Percentiles rank a stretch among this genome's conserved stretches.
Evolutionary conservation across 192 early-diverging fungal species (phyloP).

Genomic region (Phycomyces blakesleeanus): DNA sequence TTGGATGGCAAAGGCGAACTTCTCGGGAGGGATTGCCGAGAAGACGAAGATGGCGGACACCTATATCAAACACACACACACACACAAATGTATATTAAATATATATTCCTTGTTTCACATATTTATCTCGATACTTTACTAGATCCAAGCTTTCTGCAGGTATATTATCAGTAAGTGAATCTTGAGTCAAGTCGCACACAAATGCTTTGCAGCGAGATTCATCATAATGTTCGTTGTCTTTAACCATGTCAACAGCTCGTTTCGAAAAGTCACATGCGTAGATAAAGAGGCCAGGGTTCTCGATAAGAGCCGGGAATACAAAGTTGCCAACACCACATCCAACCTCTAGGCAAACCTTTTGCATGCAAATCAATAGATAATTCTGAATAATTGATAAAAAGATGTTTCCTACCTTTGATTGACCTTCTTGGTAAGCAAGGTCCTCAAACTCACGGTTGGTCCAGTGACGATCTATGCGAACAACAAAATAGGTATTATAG

Average conservation of each 20-base stretch:
- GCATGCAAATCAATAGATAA: background rate
- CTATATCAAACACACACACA: background rate
- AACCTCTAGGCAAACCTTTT: conserved; percentile 64
- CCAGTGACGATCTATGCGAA: conserved; percentile 82
- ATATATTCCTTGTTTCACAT: background rate
- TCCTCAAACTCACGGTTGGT: conserved; percentile 92
- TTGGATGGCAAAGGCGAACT: conserved; percentile 68
- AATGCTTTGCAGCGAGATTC: conserved; percentile 81
- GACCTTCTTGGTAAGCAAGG: conserved; percentile 34
- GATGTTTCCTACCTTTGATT: conserved; percentile 10
- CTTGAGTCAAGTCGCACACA: conserved; percentile 90
- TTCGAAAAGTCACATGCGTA: conserved; percentile 95
- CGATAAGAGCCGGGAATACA: conserved; percentile 87
- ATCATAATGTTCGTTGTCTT: conserved; percentile 71
- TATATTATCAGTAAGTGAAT: conserved; percentile 63
- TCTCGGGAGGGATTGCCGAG: conserved; percentile 88
- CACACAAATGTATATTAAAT: background rate
- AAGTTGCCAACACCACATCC: conserved; percentile 98
- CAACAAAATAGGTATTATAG: background rate
- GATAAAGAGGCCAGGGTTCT: conserved; percentile 74
- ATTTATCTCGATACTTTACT: conserved; percentile 28
- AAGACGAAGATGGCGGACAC: conserved; percentile 91
- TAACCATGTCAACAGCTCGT: conserved; percentile 87
- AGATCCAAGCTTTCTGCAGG: conserved; percentile 82
- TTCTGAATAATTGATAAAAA: background rate